Evolutionary conservation across 202 grass and related monocot genomes (phyloP).

Genomic region (Elaeis oleifera): DNA sequence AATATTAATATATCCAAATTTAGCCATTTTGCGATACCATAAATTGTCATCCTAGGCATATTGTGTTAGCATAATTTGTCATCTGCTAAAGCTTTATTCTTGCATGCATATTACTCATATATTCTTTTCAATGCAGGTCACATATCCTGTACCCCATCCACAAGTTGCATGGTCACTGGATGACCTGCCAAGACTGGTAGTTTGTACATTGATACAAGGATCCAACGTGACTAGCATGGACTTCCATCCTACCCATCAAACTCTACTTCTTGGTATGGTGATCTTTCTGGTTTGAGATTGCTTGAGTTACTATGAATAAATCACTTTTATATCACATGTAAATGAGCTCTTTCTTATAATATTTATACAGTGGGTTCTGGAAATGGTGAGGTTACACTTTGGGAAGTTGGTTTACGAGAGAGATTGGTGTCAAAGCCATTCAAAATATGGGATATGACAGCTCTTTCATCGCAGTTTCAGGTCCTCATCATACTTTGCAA

Average conservation of each 20-base stretch:
- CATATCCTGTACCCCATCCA: slow-evolving; percentile 62
- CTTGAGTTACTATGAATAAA: too few relatives aligned
- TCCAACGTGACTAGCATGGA: slow-evolving; percentile 90
- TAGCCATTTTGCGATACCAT: too few relatives aligned
- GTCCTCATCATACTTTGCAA: slow-evolving; percentile 20
- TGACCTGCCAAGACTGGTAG: slow-evolving; percentile 74
- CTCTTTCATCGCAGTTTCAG: slow-evolving; percentile 46
- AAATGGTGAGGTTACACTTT: slow-evolving; percentile 88
- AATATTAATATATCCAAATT: slow-evolving; percentile 5
- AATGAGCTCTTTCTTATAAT: slow-evolving; percentile 22
- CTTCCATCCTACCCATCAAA: slow-evolving; percentile 78
- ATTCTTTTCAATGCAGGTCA: slow-evolving; percentile 37
- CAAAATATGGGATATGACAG: slow-evolving; percentile 58
- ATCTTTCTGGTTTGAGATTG: neutral
- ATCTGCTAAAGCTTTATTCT: neutral
- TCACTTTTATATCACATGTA: neutral
- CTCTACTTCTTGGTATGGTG: slow-evolving; percentile 70
- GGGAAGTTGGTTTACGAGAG: slow-evolving; percentile 70
- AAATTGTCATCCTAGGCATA: too few relatives aligned
- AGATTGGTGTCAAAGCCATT: slow-evolving; percentile 68
- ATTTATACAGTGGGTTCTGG: slow-evolving; percentile 54
- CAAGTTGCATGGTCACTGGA: slow-evolving; percentile 72
- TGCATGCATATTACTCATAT: neutral
- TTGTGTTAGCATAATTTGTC: neutral
- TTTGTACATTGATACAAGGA: slow-evolving; percentile 67